Base-by-base conservation (phyloP, 139 green algal species). In the Asterochloris erici region DNA sequence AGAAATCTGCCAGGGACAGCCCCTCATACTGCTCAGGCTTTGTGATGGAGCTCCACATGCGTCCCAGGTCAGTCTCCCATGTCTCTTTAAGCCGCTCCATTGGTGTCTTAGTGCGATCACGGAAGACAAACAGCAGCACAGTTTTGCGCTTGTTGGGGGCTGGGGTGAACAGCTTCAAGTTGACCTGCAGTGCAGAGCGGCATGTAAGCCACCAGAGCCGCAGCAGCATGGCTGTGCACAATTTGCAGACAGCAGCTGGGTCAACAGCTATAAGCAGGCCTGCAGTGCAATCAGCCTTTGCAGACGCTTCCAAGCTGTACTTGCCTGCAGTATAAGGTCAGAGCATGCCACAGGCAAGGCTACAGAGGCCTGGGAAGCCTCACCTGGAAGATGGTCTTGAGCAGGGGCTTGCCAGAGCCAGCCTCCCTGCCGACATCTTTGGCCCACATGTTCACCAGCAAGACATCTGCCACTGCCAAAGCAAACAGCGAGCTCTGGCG, bases 361-460 rank as follows among this genome's bases (percentile, higher is more conserved):
- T 54, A 54, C 6, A 6, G 38, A 54, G 38, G 38, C 38, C 6
- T 54, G 38, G 38, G 66, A 21, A 71, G 66, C 66, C 17, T 71
- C 63, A 78, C 95, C 90, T 99, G 95, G 74, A 99, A 96, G 66
- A 99, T 96, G 12, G 96, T 99, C 83, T 97, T 98, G 64, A 99
- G 90, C 63, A 99, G 90, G 0, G 97, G 97, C 90, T 99, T 99
- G 77, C 97, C 97, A 11, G 94, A 90, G 12, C 94, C 97, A 47
- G 95, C 88, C 87, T 99, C 97, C n/a, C 97, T 86, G 1, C 97
- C 97, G 79, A 99, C 94, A 87, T 99, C 97, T 86, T 99, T 95
- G 84, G 94, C 97, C 93, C 95, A 99, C 80, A 99, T 95, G 89
- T 99, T 99, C 74, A 99, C 91, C 70, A 99, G 84, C 76, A 99